Evolutionary conservation across 2,329 filamentous ascomycete species (phyloP).

Genomic region (Colletotrichum acutatum): DNA sequence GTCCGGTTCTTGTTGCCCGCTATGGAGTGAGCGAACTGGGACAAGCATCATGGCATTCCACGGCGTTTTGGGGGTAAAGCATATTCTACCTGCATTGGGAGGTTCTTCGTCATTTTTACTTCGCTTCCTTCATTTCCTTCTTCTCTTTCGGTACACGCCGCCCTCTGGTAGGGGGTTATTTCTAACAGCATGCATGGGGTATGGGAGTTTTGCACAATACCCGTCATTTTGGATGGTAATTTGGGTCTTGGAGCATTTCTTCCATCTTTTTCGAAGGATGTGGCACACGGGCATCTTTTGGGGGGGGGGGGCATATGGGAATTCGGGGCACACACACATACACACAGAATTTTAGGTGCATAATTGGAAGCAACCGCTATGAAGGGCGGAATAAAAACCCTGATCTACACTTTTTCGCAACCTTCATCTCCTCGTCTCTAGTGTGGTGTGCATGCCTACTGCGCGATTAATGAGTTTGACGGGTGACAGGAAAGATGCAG

Average conservation of each 20-base stretch:
- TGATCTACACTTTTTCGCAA: conserved; percentile 4
- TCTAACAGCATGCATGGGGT: conserved; percentile 13
- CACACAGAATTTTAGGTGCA: conserved; percentile 8
- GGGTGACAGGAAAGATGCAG: not conserved
- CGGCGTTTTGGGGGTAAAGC: conserved; percentile 8
- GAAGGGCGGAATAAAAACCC: conserved; percentile 4
- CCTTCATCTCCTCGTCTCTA: not conserved
- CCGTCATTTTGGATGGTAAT: conserved; percentile 22
- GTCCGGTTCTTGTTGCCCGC: conserved; percentile 65
- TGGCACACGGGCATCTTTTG: no score
- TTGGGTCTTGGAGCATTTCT: not conserved
- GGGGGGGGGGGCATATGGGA: no score
- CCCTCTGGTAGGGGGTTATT: conserved; percentile 7
- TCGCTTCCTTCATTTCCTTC: not conserved
- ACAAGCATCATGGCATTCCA: conserved; percentile 11
- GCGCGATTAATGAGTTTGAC: not conserved
- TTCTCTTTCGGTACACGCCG: conserved; percentile 17
- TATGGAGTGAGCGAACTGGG: conserved; percentile 42
- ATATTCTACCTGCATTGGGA: conserved; percentile 38
- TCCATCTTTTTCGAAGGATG: not conserved
- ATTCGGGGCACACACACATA: not conserved
- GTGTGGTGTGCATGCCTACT: not conserved
- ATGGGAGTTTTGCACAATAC: conserved; percentile 23
- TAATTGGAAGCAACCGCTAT: conserved; percentile 10
- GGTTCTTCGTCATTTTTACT: conserved; percentile 30